These are phyloP conservation scores for Penicillium thymicola DNA, from an alignment of 2,329 filamentous ascomycete genomes.

Conservation along the genomic window DNA sequence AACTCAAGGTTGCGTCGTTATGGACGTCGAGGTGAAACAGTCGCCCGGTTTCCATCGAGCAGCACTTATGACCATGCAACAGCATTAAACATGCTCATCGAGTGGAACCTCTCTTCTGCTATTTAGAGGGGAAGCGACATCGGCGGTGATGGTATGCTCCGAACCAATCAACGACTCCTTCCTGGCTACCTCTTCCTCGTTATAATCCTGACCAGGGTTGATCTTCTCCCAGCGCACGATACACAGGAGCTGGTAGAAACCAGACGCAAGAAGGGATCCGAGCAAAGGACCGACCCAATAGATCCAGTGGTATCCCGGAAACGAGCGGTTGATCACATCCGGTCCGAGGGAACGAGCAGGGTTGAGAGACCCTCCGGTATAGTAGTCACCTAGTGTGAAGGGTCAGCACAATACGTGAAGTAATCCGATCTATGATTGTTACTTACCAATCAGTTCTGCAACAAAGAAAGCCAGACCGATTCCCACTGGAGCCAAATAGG, in stretches of 20 bases:
- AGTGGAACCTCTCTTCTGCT: neutral
- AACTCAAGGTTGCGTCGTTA: neutral
- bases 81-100: slow-evolving; percentile 6
- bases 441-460: slow-evolving; percentile 48
- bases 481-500: slow-evolving; percentile 67
- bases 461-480: slow-evolving; percentile 71
- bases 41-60: no score
- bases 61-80: neutral
- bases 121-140: neutral
- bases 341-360: slow-evolving; percentile 50
- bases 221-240: slow-evolving; percentile 43
- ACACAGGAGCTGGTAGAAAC: slow-evolving; percentile 50
- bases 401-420: neutral
- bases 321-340: slow-evolving; percentile 44
- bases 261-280: slow-evolving; percentile 47
- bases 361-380: slow-evolving; percentile 49
- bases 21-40: neutral
- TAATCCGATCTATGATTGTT: no score
- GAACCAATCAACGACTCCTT: slow-evolving; percentile 15
- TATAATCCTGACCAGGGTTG: slow-evolving; percentile 57
- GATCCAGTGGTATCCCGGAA: slow-evolving; percentile 50
- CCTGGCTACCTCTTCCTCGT: slow-evolving; percentile 28
- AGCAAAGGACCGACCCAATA: slow-evolving; percentile 50
- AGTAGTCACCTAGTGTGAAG: slow-evolving; percentile 41
- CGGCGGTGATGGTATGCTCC: slow-evolving; percentile 14